phyloP scores from a whole-genome alignment of 1,284 basidiomycete species.

The Hortiboletus rubellus region DNA sequence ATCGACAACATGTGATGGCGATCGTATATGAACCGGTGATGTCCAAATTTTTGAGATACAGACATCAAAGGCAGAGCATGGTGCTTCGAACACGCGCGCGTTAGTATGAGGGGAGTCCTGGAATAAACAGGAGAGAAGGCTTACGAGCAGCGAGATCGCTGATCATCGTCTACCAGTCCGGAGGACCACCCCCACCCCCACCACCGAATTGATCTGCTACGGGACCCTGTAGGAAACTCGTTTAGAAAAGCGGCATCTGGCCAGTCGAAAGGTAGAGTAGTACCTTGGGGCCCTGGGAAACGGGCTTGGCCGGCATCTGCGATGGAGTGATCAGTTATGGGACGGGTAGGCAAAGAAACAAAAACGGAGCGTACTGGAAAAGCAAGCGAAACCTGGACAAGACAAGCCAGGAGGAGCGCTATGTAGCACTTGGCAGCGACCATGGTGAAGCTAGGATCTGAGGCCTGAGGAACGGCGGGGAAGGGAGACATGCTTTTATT shows the following conservation, averaged over 20 bases:
- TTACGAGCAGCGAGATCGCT: slow-evolving; percentile 10
- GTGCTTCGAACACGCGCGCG: slow-evolving; percentile 4
- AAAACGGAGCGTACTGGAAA: slow-evolving; percentile 19
- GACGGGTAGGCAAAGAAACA: not conserved
- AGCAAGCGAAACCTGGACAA: slow-evolving; percentile 26
- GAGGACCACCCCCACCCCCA: slow-evolving; percentile 8
- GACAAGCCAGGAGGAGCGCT: slow-evolving; percentile 23
- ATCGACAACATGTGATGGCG: slow-evolving; percentile 4
- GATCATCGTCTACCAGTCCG: slow-evolving; percentile 28
- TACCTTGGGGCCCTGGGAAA: slow-evolving; percentile 17
- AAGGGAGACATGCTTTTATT: slow-evolving; percentile 26
- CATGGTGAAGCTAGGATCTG: slow-evolving; percentile 17
- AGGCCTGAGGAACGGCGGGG: not conserved
- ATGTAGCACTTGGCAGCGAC: slow-evolving; percentile 20
- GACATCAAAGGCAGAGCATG: not conserved
- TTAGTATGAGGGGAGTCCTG: slow-evolving; percentile 3
- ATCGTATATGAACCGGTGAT: slow-evolving; percentile 15
- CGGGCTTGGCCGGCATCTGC: slow-evolving; percentile 16
- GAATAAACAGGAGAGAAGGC: slow-evolving; percentile 2
- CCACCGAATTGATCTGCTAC: slow-evolving; percentile 21
- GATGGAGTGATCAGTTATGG: not conserved
- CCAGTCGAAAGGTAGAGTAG: not conserved
- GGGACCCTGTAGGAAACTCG: slow-evolving; percentile 12
- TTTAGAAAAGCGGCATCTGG: slow-evolving; percentile 4
- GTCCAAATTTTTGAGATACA: slow-evolving; percentile 9